Conservation (phyloP, 257 asterid species). For the Leonotis leonurus region DNA sequence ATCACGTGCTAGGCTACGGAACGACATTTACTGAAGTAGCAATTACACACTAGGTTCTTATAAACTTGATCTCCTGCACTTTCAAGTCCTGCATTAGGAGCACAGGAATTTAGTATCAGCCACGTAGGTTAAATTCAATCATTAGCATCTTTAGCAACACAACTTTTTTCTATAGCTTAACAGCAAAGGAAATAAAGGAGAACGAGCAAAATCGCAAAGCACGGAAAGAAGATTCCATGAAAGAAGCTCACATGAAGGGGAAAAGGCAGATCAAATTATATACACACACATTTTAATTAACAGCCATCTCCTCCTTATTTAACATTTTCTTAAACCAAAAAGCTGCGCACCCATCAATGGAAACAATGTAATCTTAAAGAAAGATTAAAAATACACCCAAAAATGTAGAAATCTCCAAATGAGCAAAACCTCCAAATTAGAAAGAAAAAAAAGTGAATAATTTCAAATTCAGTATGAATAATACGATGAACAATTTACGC, state of each 20-base stretch:
- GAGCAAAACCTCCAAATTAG: neutral
- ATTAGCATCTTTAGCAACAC: slow-evolving; percentile 19
- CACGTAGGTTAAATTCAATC: slow-evolving; percentile 10
- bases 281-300: slow-evolving; percentile 31
- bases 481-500: neutral
- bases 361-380: neutral
- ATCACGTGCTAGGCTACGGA: slow-evolving; percentile 79
- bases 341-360: slow-evolving; percentile 4
- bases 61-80: neutral
- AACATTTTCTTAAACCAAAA: slow-evolving; percentile 7
- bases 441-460: neutral
- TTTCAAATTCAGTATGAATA: neutral
- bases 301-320: slow-evolving; percentile 26
- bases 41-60: slow-evolving; percentile 10
- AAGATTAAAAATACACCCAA: neutral
- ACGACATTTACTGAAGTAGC: slow-evolving; percentile 47
- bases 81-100: slow-evolving; percentile 16
- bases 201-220: slow-evolving; percentile 61
- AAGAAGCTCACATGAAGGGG: slow-evolving; percentile 52
- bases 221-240: slow-evolving; percentile 81
- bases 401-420: neutral
- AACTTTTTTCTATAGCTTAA: slow-evolving; percentile 42
- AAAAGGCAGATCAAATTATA: slow-evolving; percentile 33
- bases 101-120: slow-evolving; percentile 1
- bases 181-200: slow-evolving; percentile 41